Conservation (phyloP, 106 monocot species). For the Phalaenopsis equestris region DNA sequence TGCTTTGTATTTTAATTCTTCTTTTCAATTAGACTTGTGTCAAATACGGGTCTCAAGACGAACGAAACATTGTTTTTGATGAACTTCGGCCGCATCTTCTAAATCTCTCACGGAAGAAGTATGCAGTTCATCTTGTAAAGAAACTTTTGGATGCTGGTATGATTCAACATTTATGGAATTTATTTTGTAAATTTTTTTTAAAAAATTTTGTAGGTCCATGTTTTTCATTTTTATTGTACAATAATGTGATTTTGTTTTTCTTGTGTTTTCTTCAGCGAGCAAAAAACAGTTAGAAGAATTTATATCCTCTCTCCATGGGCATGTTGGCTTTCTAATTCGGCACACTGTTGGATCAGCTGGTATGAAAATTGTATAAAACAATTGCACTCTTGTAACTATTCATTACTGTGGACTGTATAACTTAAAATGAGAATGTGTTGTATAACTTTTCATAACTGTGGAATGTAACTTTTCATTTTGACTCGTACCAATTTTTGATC, state of each 20-base stretch:
- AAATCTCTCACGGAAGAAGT: slow-evolving; percentile 56
- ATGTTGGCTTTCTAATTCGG: slow-evolving; percentile 76
- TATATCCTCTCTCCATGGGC: slow-evolving; percentile 85
- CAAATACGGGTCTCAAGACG: slow-evolving; percentile 69
- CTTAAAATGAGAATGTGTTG: neutral
- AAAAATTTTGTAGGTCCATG: neutral
- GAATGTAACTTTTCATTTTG: neutral
- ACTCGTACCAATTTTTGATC: neutral
- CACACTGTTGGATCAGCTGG: slow-evolving; percentile 88
- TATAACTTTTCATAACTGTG: neutral
- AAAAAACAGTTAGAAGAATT: slow-evolving; percentile 81
- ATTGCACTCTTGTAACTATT: neutral
- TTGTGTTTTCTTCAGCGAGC: slow-evolving; percentile 29
- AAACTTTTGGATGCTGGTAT: slow-evolving; percentile 82
- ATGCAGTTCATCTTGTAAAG: slow-evolving; percentile 94
- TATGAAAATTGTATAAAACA: slow-evolving; percentile 13
- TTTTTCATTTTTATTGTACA: neutral
- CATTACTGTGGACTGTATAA: neutral
- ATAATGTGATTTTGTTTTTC: neutral
- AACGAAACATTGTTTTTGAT: slow-evolving; percentile 66
- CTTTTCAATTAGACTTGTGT: slow-evolving; percentile 52
- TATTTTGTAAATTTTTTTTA: neutral
- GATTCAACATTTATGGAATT: neutral
- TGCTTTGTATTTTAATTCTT: neutral
- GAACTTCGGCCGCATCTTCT: slow-evolving; percentile 81